Evolutionary conservation across 2,329 filamentous ascomycete genomes (phyloP).

Genomic region (Elsinoe australis): DNA sequence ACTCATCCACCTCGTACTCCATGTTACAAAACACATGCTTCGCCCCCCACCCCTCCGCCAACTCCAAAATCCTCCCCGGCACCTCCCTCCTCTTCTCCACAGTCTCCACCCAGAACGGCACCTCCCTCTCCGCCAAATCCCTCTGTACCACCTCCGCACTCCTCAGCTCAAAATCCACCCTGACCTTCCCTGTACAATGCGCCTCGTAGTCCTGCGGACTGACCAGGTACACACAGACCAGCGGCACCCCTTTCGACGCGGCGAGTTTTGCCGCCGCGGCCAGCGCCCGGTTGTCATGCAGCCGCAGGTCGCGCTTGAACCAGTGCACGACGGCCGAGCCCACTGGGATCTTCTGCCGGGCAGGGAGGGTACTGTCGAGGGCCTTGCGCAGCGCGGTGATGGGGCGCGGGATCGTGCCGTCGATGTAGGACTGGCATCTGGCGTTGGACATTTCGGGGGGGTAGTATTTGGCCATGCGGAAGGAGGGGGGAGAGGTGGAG

Average conservation of each 20-base stretch:
- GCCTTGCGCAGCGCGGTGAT: conserved; percentile 60
- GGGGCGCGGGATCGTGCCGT: conserved; percentile 61
- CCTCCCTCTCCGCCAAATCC: conserved; percentile 62
- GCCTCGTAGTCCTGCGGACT: conserved; percentile 80
- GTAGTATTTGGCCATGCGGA: conserved; percentile 55
- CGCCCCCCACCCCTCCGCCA: conserved; percentile 64
- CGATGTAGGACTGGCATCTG: conserved; percentile 65
- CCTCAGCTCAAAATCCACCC: conserved; percentile 75
- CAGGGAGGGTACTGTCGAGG: conserved; percentile 51
- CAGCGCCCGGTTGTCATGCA: conserved; percentile 65
- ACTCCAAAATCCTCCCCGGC: conserved; percentile 52
- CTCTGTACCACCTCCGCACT: conserved; percentile 57
- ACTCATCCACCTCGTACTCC: conserved; percentile 87
- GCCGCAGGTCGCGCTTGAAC: conserved; percentile 79
- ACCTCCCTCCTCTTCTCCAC: conserved; percentile 58
- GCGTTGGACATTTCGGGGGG: conserved; percentile 78
- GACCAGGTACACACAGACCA: conserved; percentile 70
- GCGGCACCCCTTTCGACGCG: conserved; percentile 57
- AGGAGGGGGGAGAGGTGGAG: neutral
- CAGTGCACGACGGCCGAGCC: conserved; percentile 70
- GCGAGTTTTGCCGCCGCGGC: conserved; percentile 60
- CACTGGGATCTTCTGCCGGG: conserved; percentile 46
- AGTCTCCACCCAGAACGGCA: conserved; percentile 70
- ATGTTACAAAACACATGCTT: conserved; percentile 74
- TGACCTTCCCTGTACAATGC: conserved; percentile 62